Evolutionary conservation across 176 grass and related monocot genomes (phyloP), one percentile per base, ranked within the genome.

Genomic region (Alopecurus myosuroides): DNA sequence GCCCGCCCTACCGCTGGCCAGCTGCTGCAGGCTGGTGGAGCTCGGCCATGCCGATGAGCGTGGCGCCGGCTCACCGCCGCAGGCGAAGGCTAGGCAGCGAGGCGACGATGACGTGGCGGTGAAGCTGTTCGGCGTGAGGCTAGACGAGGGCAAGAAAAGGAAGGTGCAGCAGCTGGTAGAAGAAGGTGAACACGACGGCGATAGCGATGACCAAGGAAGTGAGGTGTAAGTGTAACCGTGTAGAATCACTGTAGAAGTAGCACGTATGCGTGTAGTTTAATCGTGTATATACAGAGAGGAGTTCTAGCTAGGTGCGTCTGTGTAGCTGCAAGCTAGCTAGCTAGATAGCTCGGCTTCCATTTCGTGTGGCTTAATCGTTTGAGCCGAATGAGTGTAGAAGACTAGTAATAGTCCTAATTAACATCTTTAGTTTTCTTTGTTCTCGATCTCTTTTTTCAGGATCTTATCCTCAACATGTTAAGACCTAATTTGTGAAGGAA

Each of bases 81-180:
- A 28, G 26, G 78, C 57, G 2, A 64, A 64, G 61, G 15, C 14
- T 34, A 19, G 14, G 29, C 29, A 18, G 29, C 30, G 61, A 34
- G 29, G 15, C 29, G 61, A 33, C 61, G 29, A 64, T 19, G 62
- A 42, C 45, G 56, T 45, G 74, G 88, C 80, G 22, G 91, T 98
- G 79, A 98, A 93, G 91, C 87, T 98, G 49, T 98, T 98, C 76
- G 95, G 95, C n/a, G 95, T 98, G 80, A 36, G 87, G 12, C 79
- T 98, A 64, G 89, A 93, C 33, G 89, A 93, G 25, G 81, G 85
- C 14, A 85, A 76, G 35, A 94, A 92, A 85, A 95, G 93, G 87
- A 82, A 78, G 68, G 26, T 77, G 79, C 79, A 90, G 73, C 80
- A 62, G 37, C 61, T 64, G 15, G 61, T 64, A 34, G 61, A 18